Conservation (phyloP, 305 asterid species). For the Solanum aculeatissimum region DNA sequence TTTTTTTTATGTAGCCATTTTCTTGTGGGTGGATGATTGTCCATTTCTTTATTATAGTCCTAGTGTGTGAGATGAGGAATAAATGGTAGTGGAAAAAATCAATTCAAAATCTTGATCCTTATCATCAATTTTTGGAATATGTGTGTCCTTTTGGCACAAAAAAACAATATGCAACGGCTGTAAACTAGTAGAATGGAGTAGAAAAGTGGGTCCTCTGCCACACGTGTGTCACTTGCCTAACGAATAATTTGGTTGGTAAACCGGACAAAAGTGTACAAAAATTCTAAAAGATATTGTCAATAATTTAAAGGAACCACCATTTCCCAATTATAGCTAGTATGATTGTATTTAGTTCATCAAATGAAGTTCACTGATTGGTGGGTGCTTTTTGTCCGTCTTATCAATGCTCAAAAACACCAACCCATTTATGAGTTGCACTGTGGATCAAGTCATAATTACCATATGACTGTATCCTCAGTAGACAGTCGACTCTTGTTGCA, state of each 20-base stretch:
- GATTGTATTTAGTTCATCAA: not conserved
- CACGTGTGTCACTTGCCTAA: slow-evolving; percentile 6
- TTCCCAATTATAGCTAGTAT: not conserved
- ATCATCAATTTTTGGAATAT: not conserved
- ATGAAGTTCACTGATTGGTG: not conserved
- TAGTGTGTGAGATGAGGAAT: not conserved
- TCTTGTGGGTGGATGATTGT: slow-evolving; percentile 1
- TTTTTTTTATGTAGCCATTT: not conserved
- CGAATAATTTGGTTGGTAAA: not conserved
- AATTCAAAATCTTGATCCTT: not conserved
- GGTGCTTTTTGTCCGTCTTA: not conserved
- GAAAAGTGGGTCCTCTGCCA: slow-evolving; percentile 36
- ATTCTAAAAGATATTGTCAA: not conserved
- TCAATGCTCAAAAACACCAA: not conserved
- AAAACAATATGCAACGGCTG: slow-evolving; percentile 12
- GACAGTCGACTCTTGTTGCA: not conserved
- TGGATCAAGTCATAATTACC: not conserved
- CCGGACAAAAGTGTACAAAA: not conserved
- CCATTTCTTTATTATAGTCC: not conserved
- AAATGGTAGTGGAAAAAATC: slow-evolving; percentile 8
- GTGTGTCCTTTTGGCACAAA: not conserved
- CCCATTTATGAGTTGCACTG: not conserved
- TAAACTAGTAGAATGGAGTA: slow-evolving; percentile 1
- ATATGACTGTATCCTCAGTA: not conserved
- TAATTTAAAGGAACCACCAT: not conserved